A percentile compares a stretch with the other conserved stretches of the same genome.
phyloP scores from a whole-genome alignment of 2,329 filamentous ascomycete species.

The Arthroderma sp. region DNA sequence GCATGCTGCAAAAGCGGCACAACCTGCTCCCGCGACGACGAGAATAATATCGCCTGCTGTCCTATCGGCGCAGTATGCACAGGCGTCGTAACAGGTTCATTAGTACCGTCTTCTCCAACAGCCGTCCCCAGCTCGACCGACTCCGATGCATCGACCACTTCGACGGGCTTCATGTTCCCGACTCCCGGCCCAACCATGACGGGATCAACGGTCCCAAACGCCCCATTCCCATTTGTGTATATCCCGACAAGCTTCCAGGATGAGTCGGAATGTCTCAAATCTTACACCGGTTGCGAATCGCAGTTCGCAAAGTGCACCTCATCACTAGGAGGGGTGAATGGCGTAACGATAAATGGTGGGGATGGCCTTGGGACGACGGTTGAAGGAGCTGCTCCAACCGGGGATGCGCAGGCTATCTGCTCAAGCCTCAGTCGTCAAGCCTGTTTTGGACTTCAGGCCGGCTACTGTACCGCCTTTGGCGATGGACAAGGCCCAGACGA shows the following conservation, averaged over 20 bases:
- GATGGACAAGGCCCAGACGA: constrained; percentile 11
- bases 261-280: constrained; percentile 39
- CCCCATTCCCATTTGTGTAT: constrained; percentile 39
- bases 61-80: constrained; percentile 45
- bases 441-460: constrained; percentile 37
- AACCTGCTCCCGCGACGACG: constrained; percentile 43
- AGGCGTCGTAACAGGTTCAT: constrained; percentile 33
- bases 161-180: constrained; percentile 24
- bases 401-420: constrained; percentile 31
- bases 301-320: constrained; percentile 33
- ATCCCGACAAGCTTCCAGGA: constrained; percentile 42
- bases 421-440: constrained; percentile 34
- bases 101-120: constrained; percentile 10
- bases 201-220: constrained; percentile 34
- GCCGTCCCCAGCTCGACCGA: constrained; percentile 13
- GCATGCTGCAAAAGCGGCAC: constrained; percentile 44
- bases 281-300: constrained; percentile 40
- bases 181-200: constrained; percentile 20
- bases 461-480: constrained; percentile 31
- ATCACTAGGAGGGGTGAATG: constrained; percentile 36
- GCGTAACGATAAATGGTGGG: constrained; percentile 38
- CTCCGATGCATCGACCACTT: constrained; percentile 13
- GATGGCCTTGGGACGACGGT: constrained; percentile 39
- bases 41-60: constrained; percentile 49
- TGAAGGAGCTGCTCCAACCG: constrained; percentile 28